Evolutionary conservation across 352 stramenopile genomes (phyloP).

Genomic region (Pseudoperonospora humuli): DNA sequence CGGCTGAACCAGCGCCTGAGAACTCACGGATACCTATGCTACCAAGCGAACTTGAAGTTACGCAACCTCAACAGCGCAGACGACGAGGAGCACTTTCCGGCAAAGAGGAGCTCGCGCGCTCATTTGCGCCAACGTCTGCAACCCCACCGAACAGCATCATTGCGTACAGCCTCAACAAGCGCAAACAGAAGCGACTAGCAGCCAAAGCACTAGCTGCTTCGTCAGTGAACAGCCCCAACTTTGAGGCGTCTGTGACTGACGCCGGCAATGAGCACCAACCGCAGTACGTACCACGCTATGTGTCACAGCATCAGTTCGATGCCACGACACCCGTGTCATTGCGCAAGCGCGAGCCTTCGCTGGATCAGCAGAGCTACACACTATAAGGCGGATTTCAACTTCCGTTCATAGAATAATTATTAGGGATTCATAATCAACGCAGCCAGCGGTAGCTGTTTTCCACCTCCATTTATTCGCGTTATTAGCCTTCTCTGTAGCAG

Average conservation of each 20-base stretch:
- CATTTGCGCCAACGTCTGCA: conserved; percentile 2
- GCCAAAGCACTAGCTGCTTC: conserved; percentile 30
- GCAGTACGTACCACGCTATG: conserved; percentile 30
- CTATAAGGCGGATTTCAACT: conserved; percentile 24
- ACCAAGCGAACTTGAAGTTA: conserved; percentile 1
- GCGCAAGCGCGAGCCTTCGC: conserved; percentile 30
- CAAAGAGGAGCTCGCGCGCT: conserved; percentile 21
- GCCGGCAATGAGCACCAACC: conserved; percentile 19
- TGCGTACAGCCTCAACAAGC: conserved; percentile 48
- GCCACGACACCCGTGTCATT: conserved; percentile 3
- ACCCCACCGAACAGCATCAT: conserved; percentile 43
- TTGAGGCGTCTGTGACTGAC: conserved; percentile 29
- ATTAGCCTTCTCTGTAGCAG: neutral
- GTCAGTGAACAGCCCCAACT: conserved; percentile 16
- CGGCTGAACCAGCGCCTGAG: conserved; percentile 18
- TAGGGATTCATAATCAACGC: conserved; percentile 23
- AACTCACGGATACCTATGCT: conserved; percentile 28
- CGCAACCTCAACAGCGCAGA: conserved; percentile 19
- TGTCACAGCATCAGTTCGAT: conserved; percentile 26
- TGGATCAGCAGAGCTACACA: conserved; percentile 53
- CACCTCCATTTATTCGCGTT: conserved; percentile 1
- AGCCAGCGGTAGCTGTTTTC: conserved; percentile 25
- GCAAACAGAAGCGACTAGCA: conserved; percentile 45
- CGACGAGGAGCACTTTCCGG: conserved; percentile 37
- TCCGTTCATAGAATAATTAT: conserved; percentile 22